Conservation (phyloP, 306 rosid species). For the Canavalia gladiata region DNA sequence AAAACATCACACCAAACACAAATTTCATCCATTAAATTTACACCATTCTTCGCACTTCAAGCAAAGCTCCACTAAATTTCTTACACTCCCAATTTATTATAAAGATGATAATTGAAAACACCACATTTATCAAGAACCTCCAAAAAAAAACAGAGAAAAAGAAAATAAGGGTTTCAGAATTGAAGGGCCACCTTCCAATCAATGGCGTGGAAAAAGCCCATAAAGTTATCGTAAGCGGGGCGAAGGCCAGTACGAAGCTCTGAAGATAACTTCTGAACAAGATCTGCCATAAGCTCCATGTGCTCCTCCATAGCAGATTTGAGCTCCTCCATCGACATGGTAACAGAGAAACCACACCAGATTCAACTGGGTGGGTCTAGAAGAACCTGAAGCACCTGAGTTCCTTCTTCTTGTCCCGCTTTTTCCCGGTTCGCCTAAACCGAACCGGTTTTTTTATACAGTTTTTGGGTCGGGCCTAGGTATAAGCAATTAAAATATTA, state of each 20-base stretch:
- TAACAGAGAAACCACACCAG: not conserved
- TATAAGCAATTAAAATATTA: too few relatives aligned
- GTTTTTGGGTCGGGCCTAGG: too few relatives aligned
- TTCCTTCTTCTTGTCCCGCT: not conserved
- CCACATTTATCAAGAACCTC: not conserved
- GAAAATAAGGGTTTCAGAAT: not conserved
- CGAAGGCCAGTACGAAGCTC: conserved; percentile 78
- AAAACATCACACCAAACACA: conserved; percentile 13
- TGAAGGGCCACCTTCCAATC: conserved; percentile 76
- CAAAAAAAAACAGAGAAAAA: not conserved
- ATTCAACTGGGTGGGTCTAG: not conserved
- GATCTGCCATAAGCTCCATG: conserved; percentile 78
- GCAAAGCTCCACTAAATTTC: not conserved
- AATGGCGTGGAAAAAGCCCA: conserved; percentile 91
- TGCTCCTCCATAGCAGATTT: conserved; percentile 82
- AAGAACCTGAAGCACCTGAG: not conserved
- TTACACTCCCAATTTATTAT: not conserved
- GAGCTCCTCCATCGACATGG: conserved; percentile 68
- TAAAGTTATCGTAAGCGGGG: conserved; percentile 80
- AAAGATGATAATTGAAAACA: not conserved
- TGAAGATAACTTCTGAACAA: conserved; percentile 73
- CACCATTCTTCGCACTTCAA: conserved; percentile 1
- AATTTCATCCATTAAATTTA: not conserved
- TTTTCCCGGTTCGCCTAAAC: not conserved
- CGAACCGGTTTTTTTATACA: not conserved